phyloP scores from a whole-genome alignment of 2,329 filamentous ascomycete genomes.

The Fusarium buharicum region DNA sequence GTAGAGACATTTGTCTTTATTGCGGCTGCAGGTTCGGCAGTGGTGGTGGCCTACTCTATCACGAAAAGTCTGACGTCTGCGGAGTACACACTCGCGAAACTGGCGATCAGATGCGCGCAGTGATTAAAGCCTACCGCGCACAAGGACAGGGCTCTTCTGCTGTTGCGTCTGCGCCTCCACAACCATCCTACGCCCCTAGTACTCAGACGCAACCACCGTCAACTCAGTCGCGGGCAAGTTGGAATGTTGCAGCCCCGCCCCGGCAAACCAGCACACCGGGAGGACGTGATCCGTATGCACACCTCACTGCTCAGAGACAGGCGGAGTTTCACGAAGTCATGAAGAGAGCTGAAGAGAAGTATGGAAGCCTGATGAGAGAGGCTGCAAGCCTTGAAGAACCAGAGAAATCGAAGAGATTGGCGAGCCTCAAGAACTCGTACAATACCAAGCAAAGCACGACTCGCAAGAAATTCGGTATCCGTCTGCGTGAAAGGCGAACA shows the following conservation, averaged over 20 bases:
- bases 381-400: slow-evolving; percentile 53
- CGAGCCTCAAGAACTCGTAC: slow-evolving; percentile 62
- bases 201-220: slow-evolving; percentile 1
- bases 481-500: slow-evolving; percentile 60
- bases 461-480: slow-evolving; percentile 68
- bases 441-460: slow-evolving; percentile 67
- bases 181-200: background rate
- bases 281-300: slow-evolving; percentile 56
- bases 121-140: slow-evolving; percentile 23
- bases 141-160: background rate
- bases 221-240: slow-evolving; percentile 3
- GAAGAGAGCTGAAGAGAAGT: slow-evolving; percentile 49
- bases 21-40: slow-evolving; percentile 60
- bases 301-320: slow-evolving; percentile 51
- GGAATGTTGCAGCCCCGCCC: slow-evolving; percentile 3
- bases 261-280: slow-evolving; percentile 26
- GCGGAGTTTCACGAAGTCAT: slow-evolving; percentile 46
- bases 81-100: slow-evolving; percentile 51
- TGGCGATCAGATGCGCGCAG: slow-evolving; percentile 18
- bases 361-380: slow-evolving; percentile 55
- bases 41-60: slow-evolving; percentile 56
- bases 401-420: slow-evolving; percentile 49
- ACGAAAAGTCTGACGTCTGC: slow-evolving; percentile 58
- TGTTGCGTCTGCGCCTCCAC: background rate
- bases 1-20: slow-evolving; percentile 54